Conservation (phyloP, 164 flowering plant species). For the Euptelea pleiosperma region DNA sequence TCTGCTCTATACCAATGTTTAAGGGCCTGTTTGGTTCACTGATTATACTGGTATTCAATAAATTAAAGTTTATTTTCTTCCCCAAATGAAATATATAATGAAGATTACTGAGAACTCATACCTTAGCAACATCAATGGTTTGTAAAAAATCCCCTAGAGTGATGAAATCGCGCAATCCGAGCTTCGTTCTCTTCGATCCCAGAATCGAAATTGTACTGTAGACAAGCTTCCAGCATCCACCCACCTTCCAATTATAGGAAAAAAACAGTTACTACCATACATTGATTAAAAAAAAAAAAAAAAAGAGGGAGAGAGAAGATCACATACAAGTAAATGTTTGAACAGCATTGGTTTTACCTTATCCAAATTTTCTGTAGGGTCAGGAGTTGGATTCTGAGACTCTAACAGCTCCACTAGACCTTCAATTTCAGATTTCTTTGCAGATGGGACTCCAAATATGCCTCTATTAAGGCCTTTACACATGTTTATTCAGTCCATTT, state of each 20-base stretch:
- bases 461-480: constrained; percentile 75
- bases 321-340: too few species aligned
- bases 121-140: constrained; percentile 66
- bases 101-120: constrained; percentile 19
- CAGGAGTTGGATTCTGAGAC: constrained; percentile 73
- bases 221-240: constrained; percentile 85
- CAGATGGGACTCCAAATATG: constrained; percentile 77
- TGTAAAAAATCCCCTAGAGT: constrained; percentile 73
- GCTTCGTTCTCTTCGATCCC: constrained; percentile 93
- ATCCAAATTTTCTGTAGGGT: constrained; percentile 56
- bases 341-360: constrained; percentile 39
- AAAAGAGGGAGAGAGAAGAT: too few species aligned
- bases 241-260: constrained; percentile 40
- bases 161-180: constrained; percentile 87
- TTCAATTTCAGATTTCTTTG: constrained; percentile 72
- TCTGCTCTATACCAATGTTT: too few species aligned
- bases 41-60: too few species aligned
- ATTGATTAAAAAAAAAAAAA: not conserved
- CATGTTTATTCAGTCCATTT: constrained; percentile 10
- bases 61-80: too few species aligned
- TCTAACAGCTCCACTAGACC: constrained; percentile 57
- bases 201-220: constrained; percentile 81
- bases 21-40: too few species aligned
- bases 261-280: not conserved
- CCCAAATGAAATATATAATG: not conserved